phyloP scores from a whole-genome alignment of 495 filamentous ascomycete genomes.

The Penicillium coffeae region DNA sequence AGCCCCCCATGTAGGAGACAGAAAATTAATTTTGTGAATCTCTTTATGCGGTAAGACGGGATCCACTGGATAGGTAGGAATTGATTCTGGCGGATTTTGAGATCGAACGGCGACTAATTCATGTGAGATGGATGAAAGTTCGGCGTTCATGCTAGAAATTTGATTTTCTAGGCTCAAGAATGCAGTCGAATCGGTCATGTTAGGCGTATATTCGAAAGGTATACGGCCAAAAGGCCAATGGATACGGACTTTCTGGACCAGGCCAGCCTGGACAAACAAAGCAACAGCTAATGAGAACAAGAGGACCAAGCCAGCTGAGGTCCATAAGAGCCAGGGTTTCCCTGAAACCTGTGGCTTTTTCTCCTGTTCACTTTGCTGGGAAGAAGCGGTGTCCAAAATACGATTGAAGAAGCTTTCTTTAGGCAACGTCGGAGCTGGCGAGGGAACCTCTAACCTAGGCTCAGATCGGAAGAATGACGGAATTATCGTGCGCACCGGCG shows the following conservation, averaged over 20 bases:
- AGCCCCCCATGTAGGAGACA: slow-evolving; percentile 30
- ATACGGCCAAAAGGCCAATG: slow-evolving; percentile 1
- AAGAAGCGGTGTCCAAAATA: not conserved
- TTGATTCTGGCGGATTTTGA: slow-evolving; percentile 13
- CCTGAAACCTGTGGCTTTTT: not conserved
- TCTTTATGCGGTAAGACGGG: slow-evolving; percentile 4
- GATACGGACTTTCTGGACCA: slow-evolving; percentile 8
- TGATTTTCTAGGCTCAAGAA: slow-evolving; percentile 29
- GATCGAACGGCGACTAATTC: slow-evolving; percentile 29
- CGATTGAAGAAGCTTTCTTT: slow-evolving; percentile 1
- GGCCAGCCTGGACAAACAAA: slow-evolving; percentile 1
- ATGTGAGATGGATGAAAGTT: slow-evolving; percentile 36
- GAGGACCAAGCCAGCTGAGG: slow-evolving; percentile 2
- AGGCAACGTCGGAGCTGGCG: not conserved
- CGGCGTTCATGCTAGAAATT: slow-evolving; percentile 25
- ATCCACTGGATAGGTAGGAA: slow-evolving; percentile 15
- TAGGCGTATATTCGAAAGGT: slow-evolving; percentile 11
- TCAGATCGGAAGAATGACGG: slow-evolving; percentile 9
- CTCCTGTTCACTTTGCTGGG: not conserved
- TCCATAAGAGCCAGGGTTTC: slow-evolving; percentile 7
- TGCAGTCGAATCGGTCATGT: slow-evolving; percentile 21
- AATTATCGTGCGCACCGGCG: slow-evolving; percentile 26
- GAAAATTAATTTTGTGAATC: slow-evolving; percentile 33
- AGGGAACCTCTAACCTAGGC: not conserved
- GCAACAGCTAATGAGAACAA: slow-evolving; percentile 14